phyloP scores from a whole-genome alignment of 768 basidiomycete genomes.

The Rubroboletus pulcherrimus region DNA sequence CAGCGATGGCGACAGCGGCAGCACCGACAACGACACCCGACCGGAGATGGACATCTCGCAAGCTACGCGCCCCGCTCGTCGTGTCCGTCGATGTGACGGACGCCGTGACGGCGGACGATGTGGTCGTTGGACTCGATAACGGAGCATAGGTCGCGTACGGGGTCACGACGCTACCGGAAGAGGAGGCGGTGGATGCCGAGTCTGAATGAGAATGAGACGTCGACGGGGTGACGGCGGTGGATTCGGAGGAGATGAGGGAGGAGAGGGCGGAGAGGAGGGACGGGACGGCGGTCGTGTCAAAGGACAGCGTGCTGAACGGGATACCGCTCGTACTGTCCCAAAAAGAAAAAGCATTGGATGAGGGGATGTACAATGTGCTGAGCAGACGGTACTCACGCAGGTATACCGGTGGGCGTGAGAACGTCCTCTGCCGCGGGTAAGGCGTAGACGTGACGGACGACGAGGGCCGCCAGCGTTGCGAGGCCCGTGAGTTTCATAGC shows the following conservation, averaged over 20 bases:
- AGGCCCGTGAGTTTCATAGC: slow-evolving; percentile 15
- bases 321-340: slow-evolving; percentile 21
- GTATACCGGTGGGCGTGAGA: slow-evolving; percentile 14
- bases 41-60: not conserved
- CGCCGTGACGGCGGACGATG: not conserved
- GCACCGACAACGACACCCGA: slow-evolving; percentile 2
- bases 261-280: slow-evolving; percentile 21
- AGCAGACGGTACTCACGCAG: slow-evolving; percentile 14
- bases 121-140: not conserved
- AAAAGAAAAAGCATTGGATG: no score
- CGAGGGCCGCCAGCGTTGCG: slow-evolving; percentile 5
- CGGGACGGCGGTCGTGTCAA: slow-evolving; percentile 21
- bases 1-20: not conserved
- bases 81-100: slow-evolving; percentile 1
- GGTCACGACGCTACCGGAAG: not conserved
- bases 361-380: not conserved
- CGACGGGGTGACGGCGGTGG: slow-evolving; percentile 15
- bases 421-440: not conserved
- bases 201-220: not conserved
- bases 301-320: slow-evolving; percentile 15
- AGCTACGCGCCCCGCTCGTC: slow-evolving; percentile 4
- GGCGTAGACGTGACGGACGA: slow-evolving; percentile 7
- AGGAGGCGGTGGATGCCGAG: no score
- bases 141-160: not conserved
- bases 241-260: slow-evolving; percentile 27